Base-by-base conservation (phyloP, 177 flowering plant genomes). In the Tripterygium wilfordii region DNA sequence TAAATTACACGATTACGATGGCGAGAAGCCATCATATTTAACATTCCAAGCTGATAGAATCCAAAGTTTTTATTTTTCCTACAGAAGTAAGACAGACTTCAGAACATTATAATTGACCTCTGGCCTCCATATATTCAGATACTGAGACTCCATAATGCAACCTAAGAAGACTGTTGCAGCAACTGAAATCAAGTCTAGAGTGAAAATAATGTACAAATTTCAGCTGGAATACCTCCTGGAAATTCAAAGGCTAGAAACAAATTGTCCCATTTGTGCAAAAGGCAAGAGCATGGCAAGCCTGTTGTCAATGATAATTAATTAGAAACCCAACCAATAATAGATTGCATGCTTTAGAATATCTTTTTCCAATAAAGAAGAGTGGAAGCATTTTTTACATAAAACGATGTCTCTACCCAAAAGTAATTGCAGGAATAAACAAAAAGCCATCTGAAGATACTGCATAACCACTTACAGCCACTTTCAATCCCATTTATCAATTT, bases 1-100 rank as follows among this genome's bases (percentile, higher is more conserved):
- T 16, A 21, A 46, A 18, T 48, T 53, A 40, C 57, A 38, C 29
- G 48, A 16, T 16, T 25, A 45, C 28, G 47, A 30, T 10, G 37
- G 53, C 57, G 42, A 26, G 42, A 45, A 5, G 42, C 57, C 36
- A 24, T 27, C 36, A 51, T 18, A 10, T 42, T 18, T 27, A 19
- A 32, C 35, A 41, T 19, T 14, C 20, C 6, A 16, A 19, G n/a
- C 6, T 20, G 33, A 6, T 30, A 12, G 12, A 30, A 30, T 30
- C 33, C 12, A 12, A 12, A 6, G 33, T 7, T 30, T 28, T 45
- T 51, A 51, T 48, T 51, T 52, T 57, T 59, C 51, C 51, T 52
- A 59, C 52, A 10, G 41, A 24, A 40, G 3, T 32, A 31, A 22
- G 28, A 35, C 45, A 32, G 42, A 42, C 35, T 24, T 30, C 42